phyloP scores from a whole-genome alignment of 2,329 filamentous ascomycete species.

The Coniochaeta sp. region DNA sequence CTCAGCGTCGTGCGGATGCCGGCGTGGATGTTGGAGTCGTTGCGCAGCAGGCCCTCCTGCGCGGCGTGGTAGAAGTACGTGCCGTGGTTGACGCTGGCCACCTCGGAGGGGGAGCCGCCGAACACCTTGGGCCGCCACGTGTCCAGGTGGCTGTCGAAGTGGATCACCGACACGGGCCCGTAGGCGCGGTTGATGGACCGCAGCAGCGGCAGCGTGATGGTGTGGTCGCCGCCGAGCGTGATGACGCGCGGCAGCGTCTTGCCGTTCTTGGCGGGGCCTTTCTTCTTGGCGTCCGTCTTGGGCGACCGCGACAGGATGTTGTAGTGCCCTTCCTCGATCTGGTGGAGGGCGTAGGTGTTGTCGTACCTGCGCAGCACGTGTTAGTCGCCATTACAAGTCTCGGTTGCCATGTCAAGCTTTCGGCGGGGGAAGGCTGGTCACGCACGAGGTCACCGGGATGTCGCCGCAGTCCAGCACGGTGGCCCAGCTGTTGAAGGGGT shows the following conservation, averaged over 20 bases:
- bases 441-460: constrained; percentile 76
- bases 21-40: constrained; percentile 82
- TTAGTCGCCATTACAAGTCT: neutral
- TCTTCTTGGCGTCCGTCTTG: constrained; percentile 57
- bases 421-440: too few relatives aligned
- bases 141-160: constrained; percentile 59
- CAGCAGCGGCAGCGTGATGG: constrained; percentile 53
- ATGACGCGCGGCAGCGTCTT: constrained; percentile 76
- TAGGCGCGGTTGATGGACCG: constrained; percentile 54
- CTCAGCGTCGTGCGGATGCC: constrained; percentile 79
- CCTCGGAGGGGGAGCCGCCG: constrained; percentile 69
- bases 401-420: too few relatives aligned
- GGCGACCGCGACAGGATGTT: constrained; percentile 65
- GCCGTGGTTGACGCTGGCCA: constrained; percentile 76
- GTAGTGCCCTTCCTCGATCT: constrained; percentile 82
- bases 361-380: constrained; percentile 55
- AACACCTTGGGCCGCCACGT: constrained; percentile 84
- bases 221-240: constrained; percentile 62
- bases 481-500: constrained; percentile 77
- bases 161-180: constrained; percentile 53
- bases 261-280: constrained; percentile 62
- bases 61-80: constrained; percentile 84
- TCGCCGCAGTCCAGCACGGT: constrained; percentile 78
- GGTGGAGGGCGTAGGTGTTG: constrained; percentile 71
- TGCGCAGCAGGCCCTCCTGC: constrained; percentile 68